Percentiles rank a stretch among this genome's conserved stretches.
These are phyloP conservation scores for Adansonia digitata DNA, from an alignment of 345 rosid species.

Conservation along the genomic window DNA sequence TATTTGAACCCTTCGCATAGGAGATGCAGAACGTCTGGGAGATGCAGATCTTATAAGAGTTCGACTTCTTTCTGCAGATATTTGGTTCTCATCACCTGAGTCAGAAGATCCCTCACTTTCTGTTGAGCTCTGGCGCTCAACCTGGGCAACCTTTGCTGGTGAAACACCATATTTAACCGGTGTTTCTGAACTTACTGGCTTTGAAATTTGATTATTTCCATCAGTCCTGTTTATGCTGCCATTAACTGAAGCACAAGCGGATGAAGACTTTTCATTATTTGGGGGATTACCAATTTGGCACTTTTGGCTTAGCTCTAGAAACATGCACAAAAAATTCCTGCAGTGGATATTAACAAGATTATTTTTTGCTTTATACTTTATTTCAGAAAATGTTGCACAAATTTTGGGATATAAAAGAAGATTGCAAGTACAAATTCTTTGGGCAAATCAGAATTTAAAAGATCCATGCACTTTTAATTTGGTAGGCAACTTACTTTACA, in stretches of 20 bases:
- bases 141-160: constrained; percentile 51
- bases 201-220: constrained; percentile 25
- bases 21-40: constrained; percentile 67
- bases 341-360: constrained; percentile 8
- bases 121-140: constrained; percentile 42
- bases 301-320: constrained; percentile 25
- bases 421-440: background rate
- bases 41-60: constrained; percentile 42
- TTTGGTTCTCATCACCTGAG: constrained; percentile 37
- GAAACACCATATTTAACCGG: constrained; percentile 56
- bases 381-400: background rate
- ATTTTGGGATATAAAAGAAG: background rate
- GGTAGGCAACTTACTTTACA: constrained; percentile 1
- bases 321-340: constrained; percentile 34
- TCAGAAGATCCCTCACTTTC: constrained; percentile 44
- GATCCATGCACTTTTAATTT: background rate
- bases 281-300: constrained; percentile 11
- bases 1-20: constrained; percentile 63
- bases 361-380: background rate
- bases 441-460: background rate
- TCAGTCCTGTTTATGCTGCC: constrained; percentile 20
- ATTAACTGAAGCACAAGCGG: constrained; percentile 11
- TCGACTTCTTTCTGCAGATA: constrained; percentile 50
- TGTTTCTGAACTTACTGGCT: constrained; percentile 19
- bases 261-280: constrained; percentile 17